Conservation (phyloP, 2,329 filamentous ascomycete species). For the Talaromyces verruculosus region DNA sequence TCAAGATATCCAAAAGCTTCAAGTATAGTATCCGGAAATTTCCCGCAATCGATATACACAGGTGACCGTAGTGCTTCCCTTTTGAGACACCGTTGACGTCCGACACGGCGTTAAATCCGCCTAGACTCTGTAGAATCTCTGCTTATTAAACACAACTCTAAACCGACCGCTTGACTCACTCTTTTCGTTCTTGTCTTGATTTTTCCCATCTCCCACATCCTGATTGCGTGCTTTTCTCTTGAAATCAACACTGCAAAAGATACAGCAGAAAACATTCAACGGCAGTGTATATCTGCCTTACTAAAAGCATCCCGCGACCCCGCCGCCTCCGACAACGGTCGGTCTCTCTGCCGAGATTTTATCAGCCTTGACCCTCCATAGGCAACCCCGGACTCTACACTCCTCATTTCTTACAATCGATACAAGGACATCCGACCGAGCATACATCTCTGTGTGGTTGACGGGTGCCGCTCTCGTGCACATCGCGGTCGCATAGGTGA, state of each 20-base stretch:
- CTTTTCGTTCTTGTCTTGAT: not conserved
- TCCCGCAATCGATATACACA: not conserved
- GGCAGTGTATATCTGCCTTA: not conserved
- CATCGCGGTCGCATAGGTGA: not conserved
- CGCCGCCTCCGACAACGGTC: slow-evolving; percentile 10
- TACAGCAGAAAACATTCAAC: not conserved
- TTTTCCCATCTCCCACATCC: not conserved
- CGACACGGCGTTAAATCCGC: not conserved
- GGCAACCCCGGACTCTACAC: not conserved
- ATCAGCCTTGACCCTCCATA: not conserved
- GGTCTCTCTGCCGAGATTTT: slow-evolving; percentile 2
- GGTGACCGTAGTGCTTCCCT: not conserved
- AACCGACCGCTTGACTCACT: not conserved
- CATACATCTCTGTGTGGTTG: not conserved
- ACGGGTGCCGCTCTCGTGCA: not conserved
- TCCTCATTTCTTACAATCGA: not conserved
- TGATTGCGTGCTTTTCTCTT: not conserved
- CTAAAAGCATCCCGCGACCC: not conserved
- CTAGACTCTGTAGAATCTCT: not conserved
- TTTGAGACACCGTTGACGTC: slow-evolving; percentile 19
- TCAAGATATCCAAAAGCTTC: not conserved
- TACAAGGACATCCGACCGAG: not conserved
- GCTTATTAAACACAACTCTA: slow-evolving; percentile 4
- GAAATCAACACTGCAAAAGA: not conserved
- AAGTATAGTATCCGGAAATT: not conserved